These are phyloP conservation scores for Trichoderma semiorbis DNA, from an alignment of 2,329 filamentous ascomycete species.

Conservation along the genomic window DNA sequence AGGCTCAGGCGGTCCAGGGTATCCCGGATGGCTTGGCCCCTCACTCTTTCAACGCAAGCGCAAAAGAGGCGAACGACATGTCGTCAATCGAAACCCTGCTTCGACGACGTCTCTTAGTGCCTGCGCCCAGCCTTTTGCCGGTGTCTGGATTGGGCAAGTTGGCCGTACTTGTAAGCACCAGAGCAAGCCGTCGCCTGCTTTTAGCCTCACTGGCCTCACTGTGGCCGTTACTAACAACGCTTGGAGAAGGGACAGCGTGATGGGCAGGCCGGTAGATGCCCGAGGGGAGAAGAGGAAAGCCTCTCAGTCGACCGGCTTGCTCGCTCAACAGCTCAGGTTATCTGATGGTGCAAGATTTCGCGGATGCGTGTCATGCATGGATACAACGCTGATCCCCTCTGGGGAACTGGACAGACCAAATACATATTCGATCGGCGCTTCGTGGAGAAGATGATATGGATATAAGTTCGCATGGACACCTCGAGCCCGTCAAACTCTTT, in stretches of 20 bases:
- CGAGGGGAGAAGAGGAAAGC: not conserved
- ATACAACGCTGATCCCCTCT: not conserved
- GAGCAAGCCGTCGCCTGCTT: not conserved
- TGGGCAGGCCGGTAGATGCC: not conserved
- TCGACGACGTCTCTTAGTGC: not conserved
- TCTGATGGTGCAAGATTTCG: not conserved
- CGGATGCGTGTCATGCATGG: constrained; percentile 5
- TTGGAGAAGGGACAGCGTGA: not conserved
- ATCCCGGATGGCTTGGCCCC: not conserved
- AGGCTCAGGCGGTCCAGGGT: not conserved
- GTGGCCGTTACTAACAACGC: not conserved
- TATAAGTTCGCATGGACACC: not conserved
- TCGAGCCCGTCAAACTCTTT: not conserved
- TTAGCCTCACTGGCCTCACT: not conserved
- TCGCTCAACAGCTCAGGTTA: not conserved
- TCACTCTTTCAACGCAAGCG: not conserved
- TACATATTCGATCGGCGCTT: not conserved
- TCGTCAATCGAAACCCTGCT: constrained; percentile 8
- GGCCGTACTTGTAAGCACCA: not conserved
- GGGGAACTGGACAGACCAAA: not conserved
- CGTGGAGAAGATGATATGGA: not conserved
- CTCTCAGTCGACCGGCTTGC: not conserved
- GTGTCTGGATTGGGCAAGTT: constrained; percentile 4
- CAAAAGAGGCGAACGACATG: not conserved
- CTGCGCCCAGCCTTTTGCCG: not conserved